These are phyloP conservation scores for Pleodorina starrii DNA, from an alignment of 139 green algal genomes.

Conservation along the genomic window DNA sequence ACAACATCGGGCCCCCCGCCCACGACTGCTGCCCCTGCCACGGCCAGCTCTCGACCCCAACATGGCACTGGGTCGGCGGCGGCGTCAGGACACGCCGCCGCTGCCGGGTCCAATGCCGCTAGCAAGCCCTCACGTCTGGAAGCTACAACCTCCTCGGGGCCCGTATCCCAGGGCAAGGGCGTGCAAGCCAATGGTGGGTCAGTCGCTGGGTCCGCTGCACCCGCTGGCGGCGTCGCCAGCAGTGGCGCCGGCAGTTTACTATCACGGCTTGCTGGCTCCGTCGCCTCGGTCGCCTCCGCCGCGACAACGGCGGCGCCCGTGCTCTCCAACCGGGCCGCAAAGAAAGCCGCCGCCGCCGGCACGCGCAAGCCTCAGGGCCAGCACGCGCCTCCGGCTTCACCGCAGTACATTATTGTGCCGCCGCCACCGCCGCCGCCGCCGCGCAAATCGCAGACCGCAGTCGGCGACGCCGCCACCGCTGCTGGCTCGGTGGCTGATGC, in stretches of 20 bases:
- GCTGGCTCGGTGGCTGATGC: neutral
- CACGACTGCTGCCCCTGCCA: neutral
- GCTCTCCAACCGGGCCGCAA: neutral
- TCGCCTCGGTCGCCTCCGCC: conserved; percentile 15
- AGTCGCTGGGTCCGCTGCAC: neutral
- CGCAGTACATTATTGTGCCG: conserved; percentile 27
- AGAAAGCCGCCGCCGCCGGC: conserved; percentile 6
- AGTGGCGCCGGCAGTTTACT: neutral
- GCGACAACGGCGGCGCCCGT: neutral
- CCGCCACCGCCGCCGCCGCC: conserved; percentile 43
- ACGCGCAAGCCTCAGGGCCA: neutral
- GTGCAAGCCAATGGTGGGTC: too few relatives aligned
- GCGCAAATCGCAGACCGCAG: neutral
- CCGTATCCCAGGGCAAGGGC: too few relatives aligned
- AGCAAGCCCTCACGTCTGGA: too few relatives aligned
- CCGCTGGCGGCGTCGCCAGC: neutral
- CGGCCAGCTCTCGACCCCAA: neutral
- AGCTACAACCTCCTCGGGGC: too few relatives aligned
- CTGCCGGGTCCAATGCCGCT: too few relatives aligned
- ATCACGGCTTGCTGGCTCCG: neutral
- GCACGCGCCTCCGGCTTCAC: neutral
- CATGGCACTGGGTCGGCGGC: too few relatives aligned
- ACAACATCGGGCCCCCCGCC: neutral
- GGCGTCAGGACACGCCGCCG: too few relatives aligned
- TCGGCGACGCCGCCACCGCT: neutral